These are phyloP conservation scores for Nidularia pulvinata DNA, from an alignment of 768 basidiomycete genomes.

Conservation along the genomic window DNA sequence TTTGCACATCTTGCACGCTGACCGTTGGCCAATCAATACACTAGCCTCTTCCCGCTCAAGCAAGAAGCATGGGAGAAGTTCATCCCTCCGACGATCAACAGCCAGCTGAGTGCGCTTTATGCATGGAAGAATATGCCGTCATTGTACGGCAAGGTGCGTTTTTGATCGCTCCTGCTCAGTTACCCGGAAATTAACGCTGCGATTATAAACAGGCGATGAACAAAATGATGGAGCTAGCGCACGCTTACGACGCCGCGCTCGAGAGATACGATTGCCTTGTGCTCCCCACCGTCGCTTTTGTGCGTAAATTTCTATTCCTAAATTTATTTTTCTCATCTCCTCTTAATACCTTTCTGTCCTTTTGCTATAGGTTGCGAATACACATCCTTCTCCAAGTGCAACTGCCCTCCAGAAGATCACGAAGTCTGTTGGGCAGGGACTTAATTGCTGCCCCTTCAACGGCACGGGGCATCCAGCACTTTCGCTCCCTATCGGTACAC, in stretches of 20 bases:
- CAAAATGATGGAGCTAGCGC: conserved; percentile 12
- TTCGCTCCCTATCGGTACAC: conserved; percentile 36
- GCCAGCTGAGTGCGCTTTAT: conserved; percentile 12
- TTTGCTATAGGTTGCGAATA: conserved; percentile 12
- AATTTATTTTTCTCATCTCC: too few relatives aligned
- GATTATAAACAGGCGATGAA: conserved; percentile 13
- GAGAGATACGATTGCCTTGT: conserved; percentile 11
- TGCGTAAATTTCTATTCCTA: conserved; percentile 1
- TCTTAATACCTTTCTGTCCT: neutral
- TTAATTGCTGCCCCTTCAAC: conserved; percentile 23
- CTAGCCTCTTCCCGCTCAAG: conserved; percentile 13
- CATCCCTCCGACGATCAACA: conserved; percentile 14
- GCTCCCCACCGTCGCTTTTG: conserved; percentile 16
- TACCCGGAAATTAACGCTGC: neutral
- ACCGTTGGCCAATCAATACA: neutral
- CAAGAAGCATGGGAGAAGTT: conserved; percentile 17
- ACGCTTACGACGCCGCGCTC: conserved; percentile 13
- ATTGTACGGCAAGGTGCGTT: conserved; percentile 12
- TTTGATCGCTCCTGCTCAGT: neutral
- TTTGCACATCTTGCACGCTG: neutral
- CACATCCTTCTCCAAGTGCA: conserved; percentile 12
- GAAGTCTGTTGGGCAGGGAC: conserved; percentile 21
- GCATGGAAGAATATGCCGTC: conserved; percentile 13
- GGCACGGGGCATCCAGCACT: conserved; percentile 40
- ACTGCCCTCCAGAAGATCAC: conserved; percentile 20